Evolutionary conservation across 2,329 filamentous ascomycete species (phyloP).

Genomic region (Ceratocystis alfenasii): DNA sequence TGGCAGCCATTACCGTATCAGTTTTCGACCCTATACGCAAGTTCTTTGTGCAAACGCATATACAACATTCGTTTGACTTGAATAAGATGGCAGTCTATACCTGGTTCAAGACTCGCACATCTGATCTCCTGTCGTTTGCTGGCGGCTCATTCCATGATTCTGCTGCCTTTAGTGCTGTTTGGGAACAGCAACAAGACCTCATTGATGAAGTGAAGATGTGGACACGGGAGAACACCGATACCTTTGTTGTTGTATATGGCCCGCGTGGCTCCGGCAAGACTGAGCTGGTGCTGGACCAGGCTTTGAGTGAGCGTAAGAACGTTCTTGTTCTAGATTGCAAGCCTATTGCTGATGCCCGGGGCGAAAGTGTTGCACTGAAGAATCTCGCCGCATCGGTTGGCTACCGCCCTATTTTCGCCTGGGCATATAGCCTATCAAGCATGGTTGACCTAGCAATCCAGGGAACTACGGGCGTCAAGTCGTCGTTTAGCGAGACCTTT

Average conservation of each 20-base stretch:
- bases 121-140: conserved; percentile 49
- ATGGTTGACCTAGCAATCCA: conserved; percentile 86
- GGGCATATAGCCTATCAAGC: conserved; percentile 90
- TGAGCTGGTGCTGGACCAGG: conserved; percentile 76
- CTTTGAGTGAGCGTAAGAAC: conserved; percentile 61
- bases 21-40: conserved; percentile 91
- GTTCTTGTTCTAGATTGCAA: conserved; percentile 87
- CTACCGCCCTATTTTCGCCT: conserved; percentile 87
- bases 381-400: conserved; percentile 73
- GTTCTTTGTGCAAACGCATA: conserved; percentile 80
- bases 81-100: conserved; percentile 61
- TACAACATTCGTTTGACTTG: conserved; percentile 64
- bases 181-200: conserved; percentile 71
- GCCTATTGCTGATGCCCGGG: conserved; percentile 77
- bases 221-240: conserved; percentile 79
- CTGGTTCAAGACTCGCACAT: conserved; percentile 67
- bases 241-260: conserved; percentile 87
- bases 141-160: conserved; percentile 46
- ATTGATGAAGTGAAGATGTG: conserved; percentile 75
- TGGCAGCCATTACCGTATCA: conserved; percentile 72
- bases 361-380: conserved; percentile 74
- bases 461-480: conserved; percentile 85
- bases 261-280: conserved; percentile 84
- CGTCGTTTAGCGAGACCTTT: conserved; percentile 84
- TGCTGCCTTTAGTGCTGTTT: conserved; percentile 65